phyloP scores from a whole-genome alignment of 2,329 filamentous ascomycete genomes.

The Paecilomyces variotii region DNA sequence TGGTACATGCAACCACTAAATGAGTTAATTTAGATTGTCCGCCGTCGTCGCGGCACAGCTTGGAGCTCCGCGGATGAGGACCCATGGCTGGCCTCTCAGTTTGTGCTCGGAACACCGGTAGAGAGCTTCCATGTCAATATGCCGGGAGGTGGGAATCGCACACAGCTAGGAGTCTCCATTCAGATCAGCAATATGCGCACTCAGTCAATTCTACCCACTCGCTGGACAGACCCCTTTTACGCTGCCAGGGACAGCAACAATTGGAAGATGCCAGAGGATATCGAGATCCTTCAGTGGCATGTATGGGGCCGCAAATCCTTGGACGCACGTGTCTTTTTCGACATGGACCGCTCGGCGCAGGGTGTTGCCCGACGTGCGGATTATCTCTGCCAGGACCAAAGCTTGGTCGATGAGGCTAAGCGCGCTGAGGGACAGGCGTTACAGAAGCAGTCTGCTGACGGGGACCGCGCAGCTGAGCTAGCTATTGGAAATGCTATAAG shows the following conservation, averaged over 20 bases:
- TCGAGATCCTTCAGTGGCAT: constrained; percentile 12
- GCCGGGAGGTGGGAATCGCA: constrained; percentile 4
- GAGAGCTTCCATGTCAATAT: constrained; percentile 8
- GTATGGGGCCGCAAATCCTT: constrained; percentile 6
- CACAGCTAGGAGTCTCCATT: neutral
- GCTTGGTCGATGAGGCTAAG: constrained; percentile 3
- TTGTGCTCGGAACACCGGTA: constrained; percentile 5
- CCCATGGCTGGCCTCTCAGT: constrained; percentile 8
- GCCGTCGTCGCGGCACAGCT: neutral
- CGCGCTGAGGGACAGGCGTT: constrained; percentile 3
- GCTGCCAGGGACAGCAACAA: neutral
- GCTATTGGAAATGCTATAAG: neutral
- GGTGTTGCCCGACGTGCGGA: constrained; percentile 6
- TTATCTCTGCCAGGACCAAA: constrained; percentile 7
- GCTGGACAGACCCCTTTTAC: constrained; percentile 6
- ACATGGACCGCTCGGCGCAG: constrained; percentile 8
- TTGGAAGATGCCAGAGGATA: constrained; percentile 11
- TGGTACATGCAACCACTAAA: neutral
- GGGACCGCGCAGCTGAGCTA: neutral
- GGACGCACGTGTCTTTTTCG: constrained; percentile 8
- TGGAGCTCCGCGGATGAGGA: constrained; percentile 3
- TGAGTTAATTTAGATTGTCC: neutral
- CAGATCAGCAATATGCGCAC: constrained; percentile 9
- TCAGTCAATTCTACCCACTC: constrained; percentile 2
- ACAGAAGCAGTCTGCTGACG: neutral